Evolutionary conservation across 2,329 filamentous ascomycete species (phyloP), one percentile per base, ranked within the genome.

Genomic region (Nigrospora oryzae): DNA sequence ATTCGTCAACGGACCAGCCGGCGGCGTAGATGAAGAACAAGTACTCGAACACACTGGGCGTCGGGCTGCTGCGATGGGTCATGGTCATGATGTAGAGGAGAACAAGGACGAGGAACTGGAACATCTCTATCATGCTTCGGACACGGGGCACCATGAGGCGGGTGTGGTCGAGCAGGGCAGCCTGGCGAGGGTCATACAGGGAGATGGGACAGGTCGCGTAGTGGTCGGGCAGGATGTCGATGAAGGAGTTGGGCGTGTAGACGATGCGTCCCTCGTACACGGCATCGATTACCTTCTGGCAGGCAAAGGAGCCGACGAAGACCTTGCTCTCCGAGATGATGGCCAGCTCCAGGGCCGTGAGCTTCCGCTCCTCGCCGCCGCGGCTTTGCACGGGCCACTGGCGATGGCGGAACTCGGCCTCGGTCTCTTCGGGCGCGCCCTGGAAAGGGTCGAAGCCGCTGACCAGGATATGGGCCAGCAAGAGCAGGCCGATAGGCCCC

Each of bases 401-500:
- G 4, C 60, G 54, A 7, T 61, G 58, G 11, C 66, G 60, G 8
- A 71, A 71, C 38, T 74, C 68, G 12, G 70, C 67, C 34, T 71
- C 65, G 19, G 86, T 71, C 28, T 81, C 72, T 1, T 69, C 60
- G 0, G 83, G 83, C 0, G 82, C 82, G 41, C 81, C 81, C 53
- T 86, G 80, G 49, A 86, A 86, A 1, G 83, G 83, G 53, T 86
- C 81, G 50, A 86, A 86, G 1, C 81, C 81, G 5, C 81, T 79
- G 1, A 86, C 82, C 2, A 87, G 71, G 19, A 86, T 79, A 49
- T 84, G 82, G 8, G 83, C 77, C 5, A 87, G 69, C 2, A 82
- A 65, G 1, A 87, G 65, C 2, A 87, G 69, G 2, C 84, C 83
- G 36, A 74, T 64, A 0, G 75, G 71, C 12, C 81, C 82, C 2